A percentile compares a stretch with the other conserved stretches of the same genome.
Evolutionary conservation across 1,139 yeast species (phyloP).

Genomic region (Insectozyma bohioensis): DNA sequence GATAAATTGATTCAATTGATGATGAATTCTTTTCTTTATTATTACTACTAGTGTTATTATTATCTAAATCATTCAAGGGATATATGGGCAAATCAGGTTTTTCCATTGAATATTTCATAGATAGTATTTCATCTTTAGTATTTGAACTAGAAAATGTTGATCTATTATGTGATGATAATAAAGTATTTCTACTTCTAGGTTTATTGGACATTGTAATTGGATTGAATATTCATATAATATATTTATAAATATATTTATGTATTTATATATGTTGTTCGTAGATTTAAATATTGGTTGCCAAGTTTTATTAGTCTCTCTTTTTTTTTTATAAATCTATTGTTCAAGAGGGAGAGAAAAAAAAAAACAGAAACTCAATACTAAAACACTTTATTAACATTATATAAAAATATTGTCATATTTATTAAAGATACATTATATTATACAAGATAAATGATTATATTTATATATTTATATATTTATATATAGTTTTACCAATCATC

Average conservation of each 20-base stretch:
- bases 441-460: no score
- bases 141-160: constrained; percentile 21
- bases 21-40: neutral
- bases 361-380: no score
- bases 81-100: constrained; percentile 36
- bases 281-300: no score
- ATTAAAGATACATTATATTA: no score
- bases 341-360: no score
- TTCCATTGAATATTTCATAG: constrained; percentile 39
- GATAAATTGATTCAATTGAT: constrained; percentile 41
- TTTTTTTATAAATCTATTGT: no score
- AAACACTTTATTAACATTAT: no score
- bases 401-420: no score
- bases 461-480: no score
- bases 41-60: neutral
- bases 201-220: constrained; percentile 41
- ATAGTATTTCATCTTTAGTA: constrained; percentile 34
- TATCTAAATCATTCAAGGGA: constrained; percentile 29
- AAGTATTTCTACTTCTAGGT: constrained; percentile 33
- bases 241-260: neutral
- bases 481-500: constrained; percentile 30
- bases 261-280: no score
- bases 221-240: no score
- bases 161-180: constrained; percentile 32
- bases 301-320: no score